These are phyloP conservation scores for Tanacetum coccineum DNA, from an alignment of 129 eudicot genomes.

Conservation along the genomic window DNA sequence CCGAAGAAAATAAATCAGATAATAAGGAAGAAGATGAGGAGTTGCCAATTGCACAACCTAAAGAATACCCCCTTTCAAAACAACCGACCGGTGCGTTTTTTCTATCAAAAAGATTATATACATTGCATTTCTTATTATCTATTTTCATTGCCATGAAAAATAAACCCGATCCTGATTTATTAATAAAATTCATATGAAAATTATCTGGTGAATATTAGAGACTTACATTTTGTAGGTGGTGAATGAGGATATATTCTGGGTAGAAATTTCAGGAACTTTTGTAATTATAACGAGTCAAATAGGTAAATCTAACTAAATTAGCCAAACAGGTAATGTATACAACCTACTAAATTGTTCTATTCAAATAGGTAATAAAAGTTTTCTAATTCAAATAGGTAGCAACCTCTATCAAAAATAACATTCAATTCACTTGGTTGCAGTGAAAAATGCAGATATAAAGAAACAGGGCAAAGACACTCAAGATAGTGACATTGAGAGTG, in stretches of 20 bases:
- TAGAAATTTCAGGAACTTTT: too few relatives aligned
- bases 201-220: too few relatives aligned
- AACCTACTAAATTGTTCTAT: background rate
- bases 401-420: background rate
- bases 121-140: background rate
- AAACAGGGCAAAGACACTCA: background rate
- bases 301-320: too few relatives aligned
- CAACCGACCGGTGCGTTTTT: constrained; percentile 25
- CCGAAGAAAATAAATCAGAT: constrained; percentile 27
- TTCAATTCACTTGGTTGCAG: constrained; percentile 5
- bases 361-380: background rate
- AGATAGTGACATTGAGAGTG: background rate
- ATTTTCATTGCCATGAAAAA: background rate
- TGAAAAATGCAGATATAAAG: constrained; percentile 12
- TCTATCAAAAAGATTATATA: background rate
- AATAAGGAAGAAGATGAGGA: constrained; percentile 25
- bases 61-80: constrained; percentile 29
- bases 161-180: background rate
- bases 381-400: background rate
- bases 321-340: too few relatives aligned
- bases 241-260: too few relatives aligned
- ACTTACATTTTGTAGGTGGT: too few relatives aligned
- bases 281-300: too few relatives aligned
- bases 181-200: too few relatives aligned
- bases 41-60: constrained; percentile 53